phyloP scores from a whole-genome alignment of 805 yeast species.

The Candida ovalis region DNA sequence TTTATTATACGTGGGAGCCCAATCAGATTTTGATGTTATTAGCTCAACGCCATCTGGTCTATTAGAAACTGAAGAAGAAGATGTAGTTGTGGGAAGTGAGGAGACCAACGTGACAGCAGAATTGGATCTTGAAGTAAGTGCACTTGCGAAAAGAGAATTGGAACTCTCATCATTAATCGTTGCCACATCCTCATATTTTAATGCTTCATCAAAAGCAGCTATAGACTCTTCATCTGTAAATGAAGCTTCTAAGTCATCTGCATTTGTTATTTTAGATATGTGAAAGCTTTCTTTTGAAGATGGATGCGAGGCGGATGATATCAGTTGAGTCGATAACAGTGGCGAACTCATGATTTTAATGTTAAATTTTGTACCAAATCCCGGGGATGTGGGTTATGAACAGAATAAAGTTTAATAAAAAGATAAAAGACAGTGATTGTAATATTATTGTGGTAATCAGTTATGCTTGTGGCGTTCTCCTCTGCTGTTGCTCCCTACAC shows the following conservation, averaged over 20 bases:
- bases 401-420: too few relatives aligned
- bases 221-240: slow-evolving; percentile 29
- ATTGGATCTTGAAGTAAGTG: slow-evolving; percentile 9
- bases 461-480: too few relatives aligned
- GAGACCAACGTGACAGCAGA: slow-evolving; percentile 5
- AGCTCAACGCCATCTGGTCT: slow-evolving; percentile 3
- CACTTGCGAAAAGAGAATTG: neutral
- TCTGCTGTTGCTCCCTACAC: too few relatives aligned
- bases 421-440: too few relatives aligned
- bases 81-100: neutral
- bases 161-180: slow-evolving; percentile 2
- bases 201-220: slow-evolving; percentile 35
- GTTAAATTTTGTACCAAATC: neutral
- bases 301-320: neutral
- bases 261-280: slow-evolving; percentile 1
- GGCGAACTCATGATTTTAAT: neutral
- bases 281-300: neutral
- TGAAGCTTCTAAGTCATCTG: slow-evolving; percentile 22
- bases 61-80: neutral
- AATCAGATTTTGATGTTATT: slow-evolving; percentile 10
- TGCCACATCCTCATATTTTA: slow-evolving; percentile 30
- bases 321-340: neutral
- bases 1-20: slow-evolving; percentile 8
- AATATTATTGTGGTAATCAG: too few relatives aligned
- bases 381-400: neutral